phyloP scores from a whole-genome alignment of 148 eudicot genomes.

The Nyssa sinensis region DNA sequence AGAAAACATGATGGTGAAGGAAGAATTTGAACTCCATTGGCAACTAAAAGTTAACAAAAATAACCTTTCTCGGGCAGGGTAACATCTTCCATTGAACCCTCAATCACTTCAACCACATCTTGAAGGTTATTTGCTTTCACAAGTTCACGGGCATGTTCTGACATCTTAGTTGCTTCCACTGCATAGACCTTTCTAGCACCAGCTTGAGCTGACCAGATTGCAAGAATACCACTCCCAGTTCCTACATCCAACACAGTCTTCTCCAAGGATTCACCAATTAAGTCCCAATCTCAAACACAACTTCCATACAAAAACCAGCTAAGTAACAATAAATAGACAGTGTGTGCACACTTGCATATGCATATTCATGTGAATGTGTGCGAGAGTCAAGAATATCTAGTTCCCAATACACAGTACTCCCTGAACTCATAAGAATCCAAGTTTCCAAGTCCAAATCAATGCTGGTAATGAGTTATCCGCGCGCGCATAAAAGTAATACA shows the following conservation, averaged over 20 bases:
- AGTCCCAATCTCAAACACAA: slow-evolving; percentile 21
- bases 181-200: slow-evolving; percentile 98
- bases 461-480: too few species aligned
- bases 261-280: slow-evolving; percentile 33
- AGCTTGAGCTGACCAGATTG: slow-evolving; percentile 99
- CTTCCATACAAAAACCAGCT: background rate
- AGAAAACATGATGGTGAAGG: slow-evolving; percentile 2
- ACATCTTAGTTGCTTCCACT: slow-evolving; percentile 97
- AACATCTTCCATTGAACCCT: slow-evolving; percentile 86
- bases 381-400: too few species aligned
- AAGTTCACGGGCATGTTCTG: slow-evolving; percentile 84
- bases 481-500: too few species aligned
- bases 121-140: slow-evolving; percentile 82
- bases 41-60: too few species aligned
- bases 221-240: slow-evolving; percentile 97
- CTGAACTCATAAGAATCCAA: background rate
- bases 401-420: too few species aligned
- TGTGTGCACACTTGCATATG: background rate
- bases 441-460: background rate
- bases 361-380: too few species aligned
- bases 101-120: slow-evolving; percentile 84
- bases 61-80: slow-evolving; percentile 91
- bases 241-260: slow-evolving; percentile 97
- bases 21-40: background rate
- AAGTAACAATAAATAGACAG: too few species aligned